Evolutionary conservation across 352 stramenopile species (phyloP).

Genomic region (Phytophthora lateralis): DNA sequence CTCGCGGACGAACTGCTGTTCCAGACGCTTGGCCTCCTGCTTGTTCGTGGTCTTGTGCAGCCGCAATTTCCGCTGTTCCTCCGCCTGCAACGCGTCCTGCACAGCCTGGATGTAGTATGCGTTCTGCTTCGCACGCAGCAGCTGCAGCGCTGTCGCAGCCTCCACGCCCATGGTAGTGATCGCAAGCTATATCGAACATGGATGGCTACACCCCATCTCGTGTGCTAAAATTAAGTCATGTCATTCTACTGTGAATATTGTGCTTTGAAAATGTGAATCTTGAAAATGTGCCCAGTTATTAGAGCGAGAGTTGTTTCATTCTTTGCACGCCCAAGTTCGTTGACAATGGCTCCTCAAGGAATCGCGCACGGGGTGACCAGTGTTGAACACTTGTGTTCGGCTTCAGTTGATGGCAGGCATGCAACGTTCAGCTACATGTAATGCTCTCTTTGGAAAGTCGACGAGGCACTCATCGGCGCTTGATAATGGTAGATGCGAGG

Average conservation of each 20-base stretch:
- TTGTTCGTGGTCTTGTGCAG: slow-evolving; percentile 44
- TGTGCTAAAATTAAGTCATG: slow-evolving; percentile 4
- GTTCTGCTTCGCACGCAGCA: slow-evolving; percentile 32
- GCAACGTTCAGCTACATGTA: background rate
- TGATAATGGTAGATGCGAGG: background rate
- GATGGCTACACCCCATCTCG: background rate
- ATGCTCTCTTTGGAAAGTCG: background rate
- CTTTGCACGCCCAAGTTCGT: slow-evolving; percentile 1
- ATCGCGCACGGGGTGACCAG: background rate
- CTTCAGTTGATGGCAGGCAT: slow-evolving; percentile 2
- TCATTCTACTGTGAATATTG: slow-evolving; percentile 2
- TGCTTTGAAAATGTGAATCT: background rate
- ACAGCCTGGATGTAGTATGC: slow-evolving; percentile 64
- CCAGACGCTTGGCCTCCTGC: slow-evolving; percentile 50
- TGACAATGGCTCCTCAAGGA: slow-evolving; percentile 4
- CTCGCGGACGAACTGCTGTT: slow-evolving; percentile 61
- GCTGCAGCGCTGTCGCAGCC: slow-evolving; percentile 20
- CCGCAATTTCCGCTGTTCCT: slow-evolving; percentile 53
- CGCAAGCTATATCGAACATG: background rate
- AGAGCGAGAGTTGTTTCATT: background rate
- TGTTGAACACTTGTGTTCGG: too few relatives aligned
- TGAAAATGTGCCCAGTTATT: background rate
- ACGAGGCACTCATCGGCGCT: background rate
- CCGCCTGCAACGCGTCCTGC: slow-evolving; percentile 54
- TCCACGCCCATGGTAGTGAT: slow-evolving; percentile 14